phyloP scores from a whole-genome alignment of 192 early-diverging fungal genomes.

The Diversispora eburnea region DNA sequence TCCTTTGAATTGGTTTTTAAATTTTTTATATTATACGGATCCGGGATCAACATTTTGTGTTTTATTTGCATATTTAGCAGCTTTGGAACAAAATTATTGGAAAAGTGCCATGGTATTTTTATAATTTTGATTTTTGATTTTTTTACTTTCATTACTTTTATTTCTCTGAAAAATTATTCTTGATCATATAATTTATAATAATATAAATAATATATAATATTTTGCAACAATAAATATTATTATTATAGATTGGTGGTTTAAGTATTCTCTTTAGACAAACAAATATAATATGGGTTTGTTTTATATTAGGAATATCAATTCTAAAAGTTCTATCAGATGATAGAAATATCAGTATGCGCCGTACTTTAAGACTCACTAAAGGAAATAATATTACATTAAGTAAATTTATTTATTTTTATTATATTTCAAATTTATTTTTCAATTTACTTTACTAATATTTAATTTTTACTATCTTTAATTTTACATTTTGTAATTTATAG shows the following conservation, averaged over 20 bases:
- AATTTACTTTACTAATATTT: neutral
- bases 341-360: neutral
- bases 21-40: constrained; percentile 92
- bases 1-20: constrained; percentile 81
- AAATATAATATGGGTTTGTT: constrained; percentile 84
- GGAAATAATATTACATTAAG: neutral
- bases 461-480: neutral
- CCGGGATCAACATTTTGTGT: constrained; percentile 80
- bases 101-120: constrained; percentile 56
- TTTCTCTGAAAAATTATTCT: too few relatives aligned
- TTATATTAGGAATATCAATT: constrained; percentile 50
- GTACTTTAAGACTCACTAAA: neutral
- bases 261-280: constrained; percentile 81
- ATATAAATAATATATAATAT: neutral
- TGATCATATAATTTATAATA: neutral
- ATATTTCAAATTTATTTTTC: neutral
- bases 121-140: neutral
- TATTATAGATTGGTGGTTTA: neutral
- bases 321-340: neutral
- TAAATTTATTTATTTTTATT: neutral
- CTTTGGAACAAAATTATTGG: constrained; percentile 44
- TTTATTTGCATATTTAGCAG: constrained; percentile 57
- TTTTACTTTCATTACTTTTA: too few relatives aligned
- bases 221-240: neutral
- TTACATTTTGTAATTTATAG: constrained; percentile 11